Conservation (phyloP, 2,329 filamentous ascomycete species). For the Nothophoma quercina region DNA sequence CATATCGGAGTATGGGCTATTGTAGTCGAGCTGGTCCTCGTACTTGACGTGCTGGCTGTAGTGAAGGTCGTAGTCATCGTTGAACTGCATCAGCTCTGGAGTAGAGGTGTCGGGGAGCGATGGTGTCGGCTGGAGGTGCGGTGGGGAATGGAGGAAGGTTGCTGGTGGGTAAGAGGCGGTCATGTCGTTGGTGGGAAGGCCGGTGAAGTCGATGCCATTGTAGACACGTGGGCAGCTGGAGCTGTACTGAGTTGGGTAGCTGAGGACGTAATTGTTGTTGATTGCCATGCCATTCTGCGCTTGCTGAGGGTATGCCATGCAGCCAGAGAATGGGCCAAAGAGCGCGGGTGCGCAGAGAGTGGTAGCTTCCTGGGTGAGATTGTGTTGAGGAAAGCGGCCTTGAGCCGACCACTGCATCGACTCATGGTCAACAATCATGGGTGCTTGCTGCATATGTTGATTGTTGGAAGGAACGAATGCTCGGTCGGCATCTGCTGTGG, state of each 20-base stretch:
- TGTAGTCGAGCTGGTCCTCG: constrained; percentile 28
- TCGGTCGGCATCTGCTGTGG: constrained; percentile 25
- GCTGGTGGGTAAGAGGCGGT: constrained; percentile 40
- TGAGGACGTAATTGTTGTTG: constrained; percentile 31
- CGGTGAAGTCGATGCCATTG: constrained; percentile 21
- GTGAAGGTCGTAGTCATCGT: constrained; percentile 35
- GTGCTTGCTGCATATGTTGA: constrained; percentile 8
- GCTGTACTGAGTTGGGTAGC: constrained; percentile 25
- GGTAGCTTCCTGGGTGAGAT: constrained; percentile 20
- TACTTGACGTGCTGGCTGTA: constrained; percentile 25
- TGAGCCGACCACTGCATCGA: constrained; percentile 33
- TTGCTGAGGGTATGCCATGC: constrained; percentile 24
- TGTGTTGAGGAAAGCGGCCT: constrained; percentile 19
- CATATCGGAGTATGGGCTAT: constrained; percentile 31
- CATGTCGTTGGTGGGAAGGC: constrained; percentile 24
- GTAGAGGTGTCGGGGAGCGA: constrained; percentile 30
- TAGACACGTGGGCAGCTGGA: constrained; percentile 36
- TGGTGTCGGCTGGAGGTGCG: constrained; percentile 27
- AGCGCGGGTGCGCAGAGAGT: constrained; percentile 21
- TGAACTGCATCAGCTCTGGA: constrained; percentile 32
- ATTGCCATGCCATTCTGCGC: constrained; percentile 30
- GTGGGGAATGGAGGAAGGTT: constrained; percentile 43
- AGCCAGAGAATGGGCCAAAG: constrained; percentile 15
- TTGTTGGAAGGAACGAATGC: constrained; percentile 18
- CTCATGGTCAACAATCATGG: constrained; percentile 24